Evolutionary conservation across 2,329 filamentous ascomycete genomes (phyloP).

Genomic region (Sodiomyces alkalinus): DNA sequence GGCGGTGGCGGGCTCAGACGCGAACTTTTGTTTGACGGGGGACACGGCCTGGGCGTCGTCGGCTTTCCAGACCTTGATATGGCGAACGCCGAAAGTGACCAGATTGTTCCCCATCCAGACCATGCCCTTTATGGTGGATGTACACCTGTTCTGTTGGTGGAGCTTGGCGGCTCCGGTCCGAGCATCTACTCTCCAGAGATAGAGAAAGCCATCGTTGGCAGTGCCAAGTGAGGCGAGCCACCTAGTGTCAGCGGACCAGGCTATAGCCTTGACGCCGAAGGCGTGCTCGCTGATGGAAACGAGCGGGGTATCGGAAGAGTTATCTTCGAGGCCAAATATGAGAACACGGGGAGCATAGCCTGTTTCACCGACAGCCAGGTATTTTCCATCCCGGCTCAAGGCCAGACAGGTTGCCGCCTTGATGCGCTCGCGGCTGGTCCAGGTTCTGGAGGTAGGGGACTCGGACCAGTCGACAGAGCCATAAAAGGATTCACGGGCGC

Average conservation of each 20-base stretch:
- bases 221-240: constrained; percentile 81
- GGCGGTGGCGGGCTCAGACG: constrained; percentile 12
- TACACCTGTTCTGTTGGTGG: constrained; percentile 81
- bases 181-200: constrained; percentile 78
- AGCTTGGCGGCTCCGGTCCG: constrained; percentile 66
- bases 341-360: constrained; percentile 86
- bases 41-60: constrained; percentile 48
- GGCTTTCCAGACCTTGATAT: constrained; percentile 86
- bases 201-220: constrained; percentile 85
- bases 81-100: constrained; percentile 76
- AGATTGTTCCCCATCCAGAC: constrained; percentile 77
- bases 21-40: constrained; percentile 46
- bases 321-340: constrained; percentile 73
- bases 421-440: constrained; percentile 81
- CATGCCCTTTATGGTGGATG: constrained; percentile 72
- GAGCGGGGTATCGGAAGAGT: constrained; percentile 65
- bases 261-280: constrained; percentile 75
- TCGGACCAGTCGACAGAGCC: constrained; percentile 43
- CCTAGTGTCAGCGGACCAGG: constrained; percentile 76
- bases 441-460: constrained; percentile 50
- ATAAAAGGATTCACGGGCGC: constrained; percentile 31
- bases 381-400: constrained; percentile 74
- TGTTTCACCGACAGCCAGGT: constrained; percentile 85
- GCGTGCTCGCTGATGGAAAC: constrained; percentile 80
- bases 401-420: constrained; percentile 88